phyloP scores from a whole-genome alignment of 345 rosid genomes.

The Pelargonium nanum region DNA sequence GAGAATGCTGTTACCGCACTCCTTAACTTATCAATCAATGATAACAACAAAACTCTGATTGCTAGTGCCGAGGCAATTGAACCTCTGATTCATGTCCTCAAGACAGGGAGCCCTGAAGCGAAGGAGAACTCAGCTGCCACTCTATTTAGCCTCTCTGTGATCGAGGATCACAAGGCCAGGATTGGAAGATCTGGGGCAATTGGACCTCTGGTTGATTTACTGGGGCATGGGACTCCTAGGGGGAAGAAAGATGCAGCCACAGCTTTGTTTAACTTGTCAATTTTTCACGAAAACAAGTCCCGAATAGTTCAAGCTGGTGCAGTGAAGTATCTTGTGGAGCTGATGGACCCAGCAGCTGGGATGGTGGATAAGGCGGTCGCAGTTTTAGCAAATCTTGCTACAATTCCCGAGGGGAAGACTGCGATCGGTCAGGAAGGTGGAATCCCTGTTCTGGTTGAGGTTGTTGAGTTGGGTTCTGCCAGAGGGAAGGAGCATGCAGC shows the following conservation, averaged over 20 bases:
- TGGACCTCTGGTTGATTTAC: constrained; percentile 69
- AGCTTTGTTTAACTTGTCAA: constrained; percentile 74
- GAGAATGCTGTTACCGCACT: constrained; percentile 83
- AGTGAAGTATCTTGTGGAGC: constrained; percentile 68
- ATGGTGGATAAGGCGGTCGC: constrained; percentile 93
- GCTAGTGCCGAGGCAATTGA: constrained; percentile 64
- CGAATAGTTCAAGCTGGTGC: constrained; percentile 83
- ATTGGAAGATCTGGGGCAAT: constrained; percentile 86
- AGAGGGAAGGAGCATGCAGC: constrained; percentile 96
- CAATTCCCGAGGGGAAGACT: constrained; percentile 57
- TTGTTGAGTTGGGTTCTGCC: constrained; percentile 84
- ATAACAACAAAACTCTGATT: constrained; percentile 64
- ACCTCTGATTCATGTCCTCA: constrained; percentile 68
- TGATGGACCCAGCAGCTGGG: constrained; percentile 90
- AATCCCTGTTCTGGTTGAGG: constrained; percentile 78
- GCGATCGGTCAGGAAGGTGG: constrained; percentile 81
- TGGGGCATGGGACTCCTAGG: constrained; percentile 68
- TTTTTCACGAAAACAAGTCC: constrained; percentile 69
- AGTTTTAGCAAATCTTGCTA: constrained; percentile 86
- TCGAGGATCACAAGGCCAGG: constrained; percentile 68
- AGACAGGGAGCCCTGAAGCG: constrained; percentile 75
- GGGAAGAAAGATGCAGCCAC: constrained; percentile 95
- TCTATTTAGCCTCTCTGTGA: constrained; percentile 71
- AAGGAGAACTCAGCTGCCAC: constrained; percentile 87
- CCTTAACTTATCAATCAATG: constrained; percentile 75